A percentile compares a stretch with the other conserved stretches of the same genome.
These are phyloP conservation scores for Kwoniella sp. DNA, from an alignment of 768 basidiomycete species.

Conservation along the genomic window DNA sequence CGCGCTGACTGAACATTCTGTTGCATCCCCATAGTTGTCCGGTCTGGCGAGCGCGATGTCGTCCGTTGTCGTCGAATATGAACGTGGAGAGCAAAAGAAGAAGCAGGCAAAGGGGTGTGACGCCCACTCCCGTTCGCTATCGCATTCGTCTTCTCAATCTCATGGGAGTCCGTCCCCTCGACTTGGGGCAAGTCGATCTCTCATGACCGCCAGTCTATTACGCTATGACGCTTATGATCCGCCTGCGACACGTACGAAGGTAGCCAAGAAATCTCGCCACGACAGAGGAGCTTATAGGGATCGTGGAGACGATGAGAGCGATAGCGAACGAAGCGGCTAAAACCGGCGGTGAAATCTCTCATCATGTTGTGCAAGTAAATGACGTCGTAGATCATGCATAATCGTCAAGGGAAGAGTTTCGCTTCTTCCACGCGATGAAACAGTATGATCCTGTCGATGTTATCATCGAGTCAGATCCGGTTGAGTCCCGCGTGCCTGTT, in stretches of 20 bases:
- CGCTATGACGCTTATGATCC: constrained; percentile 32
- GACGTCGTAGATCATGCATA: too few species aligned
- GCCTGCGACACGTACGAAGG: background rate
- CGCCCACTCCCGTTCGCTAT: background rate
- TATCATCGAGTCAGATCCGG: too few species aligned
- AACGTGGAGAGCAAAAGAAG: constrained; percentile 8
- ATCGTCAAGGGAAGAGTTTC: too few species aligned
- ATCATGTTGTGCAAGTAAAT: background rate
- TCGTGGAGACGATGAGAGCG: background rate
- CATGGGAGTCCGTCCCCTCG: background rate
- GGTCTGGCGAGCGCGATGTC: background rate
- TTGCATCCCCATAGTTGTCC: background rate
- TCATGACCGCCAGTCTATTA: constrained; percentile 7
- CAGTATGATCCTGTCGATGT: too few species aligned
- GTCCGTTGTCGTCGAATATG: constrained; percentile 12
- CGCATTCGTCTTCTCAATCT: background rate
- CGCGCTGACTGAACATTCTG: background rate
- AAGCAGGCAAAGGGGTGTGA: background rate
- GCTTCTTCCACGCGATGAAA: too few species aligned
- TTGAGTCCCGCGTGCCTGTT: background rate
- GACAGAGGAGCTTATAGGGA: constrained; percentile 6
- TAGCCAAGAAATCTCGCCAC: background rate
- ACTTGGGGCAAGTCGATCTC: background rate
- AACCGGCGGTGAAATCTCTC: too few species aligned
- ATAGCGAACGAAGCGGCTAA: constrained; percentile 3